Conservation (phyloP, 768 basidiomycete species). For the Tricholoma furcatifolium region DNA sequence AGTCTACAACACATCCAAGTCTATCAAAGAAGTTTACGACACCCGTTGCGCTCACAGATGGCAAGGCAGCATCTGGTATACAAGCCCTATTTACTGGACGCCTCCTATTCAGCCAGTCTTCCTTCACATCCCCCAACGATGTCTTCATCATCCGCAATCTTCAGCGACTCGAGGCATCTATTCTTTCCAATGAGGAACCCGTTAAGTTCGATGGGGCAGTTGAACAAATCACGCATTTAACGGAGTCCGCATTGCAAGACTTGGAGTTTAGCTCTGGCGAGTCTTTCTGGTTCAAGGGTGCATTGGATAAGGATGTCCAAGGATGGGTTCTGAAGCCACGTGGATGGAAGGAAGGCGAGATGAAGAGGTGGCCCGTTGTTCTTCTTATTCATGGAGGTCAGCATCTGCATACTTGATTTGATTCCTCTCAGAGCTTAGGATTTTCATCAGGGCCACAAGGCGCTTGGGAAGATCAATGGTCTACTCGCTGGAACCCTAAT, state of each 20-base stretch:
- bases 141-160: slow-evolving; percentile 62
- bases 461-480: slow-evolving; percentile 92
- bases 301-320: slow-evolving; percentile 70
- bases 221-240: slow-evolving; percentile 65
- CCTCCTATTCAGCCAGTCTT: slow-evolving; percentile 71
- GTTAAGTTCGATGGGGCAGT: slow-evolving; percentile 34
- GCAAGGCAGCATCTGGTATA: slow-evolving; percentile 58
- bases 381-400: slow-evolving; percentile 79
- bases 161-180: slow-evolving; percentile 38
- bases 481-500: slow-evolving; percentile 90
- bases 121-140: slow-evolving; percentile 78
- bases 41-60: slow-evolving; percentile 60
- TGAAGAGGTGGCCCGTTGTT: slow-evolving; percentile 76
- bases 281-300: slow-evolving; percentile 90
- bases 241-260: slow-evolving; percentile 49
- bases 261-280: slow-evolving; percentile 66
- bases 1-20: slow-evolving; percentile 53
- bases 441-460: slow-evolving; percentile 58
- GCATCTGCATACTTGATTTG: slow-evolving; percentile 4
- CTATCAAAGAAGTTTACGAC: slow-evolving; percentile 42
- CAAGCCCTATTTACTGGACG: slow-evolving; percentile 58
- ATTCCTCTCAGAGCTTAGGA: neutral
- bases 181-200: slow-evolving; percentile 30
- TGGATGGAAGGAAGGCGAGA: slow-evolving; percentile 65
- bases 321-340: slow-evolving; percentile 84